phyloP scores from a whole-genome alignment of 345 rosid genomes.

The Eucalyptus erythrocorys region DNA sequence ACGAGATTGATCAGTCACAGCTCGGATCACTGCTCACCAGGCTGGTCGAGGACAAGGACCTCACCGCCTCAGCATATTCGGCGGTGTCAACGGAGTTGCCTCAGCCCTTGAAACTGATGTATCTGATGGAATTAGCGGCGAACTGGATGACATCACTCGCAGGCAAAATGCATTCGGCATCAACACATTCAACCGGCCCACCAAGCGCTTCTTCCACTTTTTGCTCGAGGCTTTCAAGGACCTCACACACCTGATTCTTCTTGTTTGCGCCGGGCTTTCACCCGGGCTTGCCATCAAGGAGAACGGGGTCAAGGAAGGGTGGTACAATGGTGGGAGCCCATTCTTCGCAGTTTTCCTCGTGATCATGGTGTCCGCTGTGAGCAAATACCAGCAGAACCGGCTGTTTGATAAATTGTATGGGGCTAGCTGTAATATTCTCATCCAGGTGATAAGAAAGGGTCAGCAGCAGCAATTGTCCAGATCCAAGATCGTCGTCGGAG shows the following conservation, averaged over 20 bases:
- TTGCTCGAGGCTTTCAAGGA: too few species aligned
- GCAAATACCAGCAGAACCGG: slow-evolving; percentile 32
- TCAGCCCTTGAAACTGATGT: slow-evolving; percentile 19
- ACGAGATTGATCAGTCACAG: slow-evolving; percentile 12
- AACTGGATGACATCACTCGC: slow-evolving; percentile 12
- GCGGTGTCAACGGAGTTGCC: slow-evolving; percentile 18
- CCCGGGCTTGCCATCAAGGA: slow-evolving; percentile 47
- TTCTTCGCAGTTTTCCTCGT: slow-evolving; percentile 34
- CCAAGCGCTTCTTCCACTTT: too few species aligned
- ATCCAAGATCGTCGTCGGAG: slow-evolving; percentile 2
- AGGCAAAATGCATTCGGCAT: slow-evolving; percentile 41
- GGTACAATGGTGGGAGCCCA: slow-evolving; percentile 18
- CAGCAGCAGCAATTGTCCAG: slow-evolving; percentile 31
- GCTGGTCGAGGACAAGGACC: slow-evolving; percentile 34
- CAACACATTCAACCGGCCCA: slow-evolving; percentile 53
- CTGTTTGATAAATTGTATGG: slow-evolving; percentile 41
- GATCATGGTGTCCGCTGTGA: slow-evolving; percentile 35
- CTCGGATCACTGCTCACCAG: not conserved
- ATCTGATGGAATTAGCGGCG: slow-evolving; percentile 19
- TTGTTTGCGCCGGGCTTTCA: not conserved
- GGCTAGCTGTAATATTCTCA: slow-evolving; percentile 34
- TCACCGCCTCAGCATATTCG: slow-evolving; percentile 12
- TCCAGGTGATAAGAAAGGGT: slow-evolving; percentile 38
- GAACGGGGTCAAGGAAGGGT: slow-evolving; percentile 43
- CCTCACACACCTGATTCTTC: too few species aligned